A percentile compares a stretch with the other conserved stretches of the same genome.
These are phyloP conservation scores for Candida dubliniensis DNA, from an alignment of 1,139 yeast genomes.

Conservation along the genomic window DNA sequence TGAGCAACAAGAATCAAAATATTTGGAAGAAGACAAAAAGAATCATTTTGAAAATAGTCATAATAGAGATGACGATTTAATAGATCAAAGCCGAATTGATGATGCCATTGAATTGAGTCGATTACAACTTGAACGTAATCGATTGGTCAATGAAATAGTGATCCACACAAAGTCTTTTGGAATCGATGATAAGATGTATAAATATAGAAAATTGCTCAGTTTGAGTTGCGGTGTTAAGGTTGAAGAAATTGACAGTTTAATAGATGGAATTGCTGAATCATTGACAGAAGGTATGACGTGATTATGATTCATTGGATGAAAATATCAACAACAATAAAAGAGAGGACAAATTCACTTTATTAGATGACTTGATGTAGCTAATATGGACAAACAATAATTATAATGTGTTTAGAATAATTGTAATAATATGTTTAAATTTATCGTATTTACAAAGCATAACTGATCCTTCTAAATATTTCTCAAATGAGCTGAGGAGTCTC, in stretches of 20 bases:
- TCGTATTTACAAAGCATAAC: no score
- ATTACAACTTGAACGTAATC: constrained; percentile 53
- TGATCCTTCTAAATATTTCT: no score
- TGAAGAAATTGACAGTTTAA: constrained; percentile 73
- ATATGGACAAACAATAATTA: no score
- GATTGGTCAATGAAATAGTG: constrained; percentile 40
- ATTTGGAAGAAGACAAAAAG: constrained; percentile 12
- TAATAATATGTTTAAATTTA: no score
- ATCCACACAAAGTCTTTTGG: constrained; percentile 39
- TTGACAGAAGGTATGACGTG: constrained; percentile 28
- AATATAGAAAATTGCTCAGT: constrained; percentile 78
- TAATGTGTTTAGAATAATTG: no score
- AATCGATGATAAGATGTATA: constrained; percentile 61
- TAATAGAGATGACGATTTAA: constrained; percentile 12
- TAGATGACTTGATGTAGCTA: no score
- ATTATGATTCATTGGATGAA: not conserved
- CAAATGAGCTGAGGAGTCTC: no score
- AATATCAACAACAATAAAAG: not conserved
- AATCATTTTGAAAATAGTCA: constrained; percentile 15
- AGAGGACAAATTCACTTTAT: not conserved
- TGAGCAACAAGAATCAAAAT: constrained; percentile 24
- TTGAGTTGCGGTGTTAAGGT: constrained; percentile 77
- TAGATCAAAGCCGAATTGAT: constrained; percentile 23
- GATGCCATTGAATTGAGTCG: constrained; percentile 47
- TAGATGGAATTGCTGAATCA: constrained; percentile 48